These are phyloP conservation scores for Dacryopinax spathularia DNA, from an alignment of 768 basidiomycete species.

Conservation along the genomic window DNA sequence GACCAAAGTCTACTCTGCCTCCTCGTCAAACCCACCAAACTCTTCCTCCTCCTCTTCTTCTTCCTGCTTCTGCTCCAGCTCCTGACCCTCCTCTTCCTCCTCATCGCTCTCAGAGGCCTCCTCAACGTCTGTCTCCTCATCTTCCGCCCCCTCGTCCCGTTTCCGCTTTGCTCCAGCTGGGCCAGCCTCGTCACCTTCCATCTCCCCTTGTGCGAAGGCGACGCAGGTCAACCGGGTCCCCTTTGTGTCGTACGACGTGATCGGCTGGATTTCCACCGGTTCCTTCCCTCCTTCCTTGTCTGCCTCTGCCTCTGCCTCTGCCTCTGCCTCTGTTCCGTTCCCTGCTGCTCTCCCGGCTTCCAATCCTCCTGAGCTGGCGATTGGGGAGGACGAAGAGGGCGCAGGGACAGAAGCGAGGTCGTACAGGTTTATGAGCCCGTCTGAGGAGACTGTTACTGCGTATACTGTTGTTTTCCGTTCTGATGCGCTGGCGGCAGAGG, in stretches of 20 bases:
- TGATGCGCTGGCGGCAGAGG: conserved; percentile 15
- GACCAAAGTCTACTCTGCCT: not conserved
- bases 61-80: conserved; percentile 23
- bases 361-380: not conserved
- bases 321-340: too few relatives aligned
- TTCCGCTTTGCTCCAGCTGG: conserved; percentile 26
- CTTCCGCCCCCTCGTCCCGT: conserved; percentile 14
- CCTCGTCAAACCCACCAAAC: conserved; percentile 13
- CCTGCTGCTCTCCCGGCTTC: too few relatives aligned
- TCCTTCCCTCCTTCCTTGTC: not conserved
- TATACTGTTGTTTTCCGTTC: conserved; percentile 40
- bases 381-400: conserved; percentile 10
- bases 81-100: conserved; percentile 22
- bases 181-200: conserved; percentile 16
- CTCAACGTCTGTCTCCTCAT: conserved; percentile 18
- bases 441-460: conserved; percentile 71
- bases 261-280: conserved; percentile 32
- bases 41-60: conserved; percentile 18
- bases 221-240: conserved; percentile 73
- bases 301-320: too few relatives aligned
- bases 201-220: conserved; percentile 38
- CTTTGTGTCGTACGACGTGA: conserved; percentile 65
- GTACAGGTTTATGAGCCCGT: conserved; percentile 69
- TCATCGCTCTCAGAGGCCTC: conserved; percentile 9
- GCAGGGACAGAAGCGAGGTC: conserved; percentile 44